These are phyloP conservation scores for Polyporus arcularius DNA, from an alignment of 768 basidiomycete species.

Conservation along the genomic window DNA sequence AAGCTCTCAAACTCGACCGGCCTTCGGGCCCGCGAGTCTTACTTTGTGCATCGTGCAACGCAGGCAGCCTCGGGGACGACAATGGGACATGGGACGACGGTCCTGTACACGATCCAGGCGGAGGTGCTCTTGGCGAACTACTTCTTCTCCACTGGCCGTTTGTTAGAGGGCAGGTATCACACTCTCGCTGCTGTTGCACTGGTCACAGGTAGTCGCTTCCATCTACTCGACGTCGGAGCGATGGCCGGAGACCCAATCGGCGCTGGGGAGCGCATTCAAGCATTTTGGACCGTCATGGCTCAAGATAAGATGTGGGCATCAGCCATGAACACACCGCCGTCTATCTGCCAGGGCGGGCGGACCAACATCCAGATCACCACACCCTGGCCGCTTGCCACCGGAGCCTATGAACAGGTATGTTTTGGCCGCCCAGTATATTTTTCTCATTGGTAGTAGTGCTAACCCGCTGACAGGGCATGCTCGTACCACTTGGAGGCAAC, in stretches of 20 bases:
- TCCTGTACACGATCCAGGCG: slow-evolving; percentile 36
- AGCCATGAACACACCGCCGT: slow-evolving; percentile 21
- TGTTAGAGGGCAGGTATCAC: slow-evolving; percentile 34
- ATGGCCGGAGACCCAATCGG: slow-evolving; percentile 19
- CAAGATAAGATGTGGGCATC: slow-evolving; percentile 28
- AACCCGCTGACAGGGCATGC: slow-evolving; percentile 5
- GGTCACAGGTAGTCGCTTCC: slow-evolving; percentile 29
- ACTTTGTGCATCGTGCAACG: slow-evolving; percentile 6
- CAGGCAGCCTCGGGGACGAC: slow-evolving; percentile 5
- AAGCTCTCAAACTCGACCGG: slow-evolving; percentile 26
- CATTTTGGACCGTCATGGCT: slow-evolving; percentile 30
- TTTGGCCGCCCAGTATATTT: background rate
- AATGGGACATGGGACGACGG: slow-evolving; percentile 21
- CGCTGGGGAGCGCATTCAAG: slow-evolving; percentile 27
- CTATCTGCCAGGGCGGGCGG: slow-evolving; percentile 15
- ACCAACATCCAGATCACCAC: slow-evolving; percentile 21
- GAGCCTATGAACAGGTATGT: slow-evolving; percentile 25
- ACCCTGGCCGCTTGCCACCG: slow-evolving; percentile 28
- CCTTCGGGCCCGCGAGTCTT: slow-evolving; percentile 31
- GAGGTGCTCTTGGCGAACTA: slow-evolving; percentile 35
- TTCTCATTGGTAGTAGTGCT: background rate
- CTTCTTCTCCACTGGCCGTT: slow-evolving; percentile 28
- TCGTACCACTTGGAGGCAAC: slow-evolving; percentile 2
- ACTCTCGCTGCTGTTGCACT: slow-evolving; percentile 32
- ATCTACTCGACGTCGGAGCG: slow-evolving; percentile 23